phyloP scores from a whole-genome alignment of 306 rosid genomes.

The Sicyos baderoa region DNA sequence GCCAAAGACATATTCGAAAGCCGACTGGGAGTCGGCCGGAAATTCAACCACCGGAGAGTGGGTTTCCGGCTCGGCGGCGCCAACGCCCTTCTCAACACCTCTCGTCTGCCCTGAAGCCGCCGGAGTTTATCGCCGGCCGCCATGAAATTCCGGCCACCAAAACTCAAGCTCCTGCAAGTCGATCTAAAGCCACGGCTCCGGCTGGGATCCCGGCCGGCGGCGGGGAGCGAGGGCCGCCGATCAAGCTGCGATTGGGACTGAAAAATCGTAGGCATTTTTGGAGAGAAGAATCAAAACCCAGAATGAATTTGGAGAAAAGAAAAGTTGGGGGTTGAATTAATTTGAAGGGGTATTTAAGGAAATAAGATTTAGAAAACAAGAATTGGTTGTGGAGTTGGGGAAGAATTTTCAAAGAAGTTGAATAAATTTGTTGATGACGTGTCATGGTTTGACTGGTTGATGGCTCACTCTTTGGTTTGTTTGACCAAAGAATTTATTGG shows the following conservation, averaged over 20 bases:
- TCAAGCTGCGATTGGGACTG: neutral
- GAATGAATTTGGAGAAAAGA: neutral
- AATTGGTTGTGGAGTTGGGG: neutral
- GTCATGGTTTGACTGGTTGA: neutral
- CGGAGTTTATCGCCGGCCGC: constrained; percentile 38
- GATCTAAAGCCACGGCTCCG: constrained; percentile 1
- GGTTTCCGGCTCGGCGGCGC: constrained; percentile 46
- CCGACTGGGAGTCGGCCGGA: constrained; percentile 77
- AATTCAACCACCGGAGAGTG: constrained; percentile 69
- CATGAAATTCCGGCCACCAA: constrained; percentile 31
- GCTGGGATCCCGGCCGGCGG: neutral
- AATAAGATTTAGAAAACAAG: neutral
- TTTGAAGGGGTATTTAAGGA: neutral
- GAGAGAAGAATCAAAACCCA: neutral
- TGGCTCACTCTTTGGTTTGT: neutral
- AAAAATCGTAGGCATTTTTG: neutral
- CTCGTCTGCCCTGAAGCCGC: constrained; percentile 46
- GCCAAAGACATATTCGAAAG: constrained; percentile 79
- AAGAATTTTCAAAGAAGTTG: neutral
- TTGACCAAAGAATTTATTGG: neutral
- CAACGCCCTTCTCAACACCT: constrained; percentile 65
- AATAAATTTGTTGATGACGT: neutral
- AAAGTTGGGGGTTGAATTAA: neutral
- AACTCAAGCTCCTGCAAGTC: constrained; percentile 14
- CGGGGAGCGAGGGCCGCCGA: neutral